These are phyloP conservation scores for Metarhizium anisopliae DNA, from an alignment of 2,329 filamentous ascomycete genomes.

Conservation along the genomic window DNA sequence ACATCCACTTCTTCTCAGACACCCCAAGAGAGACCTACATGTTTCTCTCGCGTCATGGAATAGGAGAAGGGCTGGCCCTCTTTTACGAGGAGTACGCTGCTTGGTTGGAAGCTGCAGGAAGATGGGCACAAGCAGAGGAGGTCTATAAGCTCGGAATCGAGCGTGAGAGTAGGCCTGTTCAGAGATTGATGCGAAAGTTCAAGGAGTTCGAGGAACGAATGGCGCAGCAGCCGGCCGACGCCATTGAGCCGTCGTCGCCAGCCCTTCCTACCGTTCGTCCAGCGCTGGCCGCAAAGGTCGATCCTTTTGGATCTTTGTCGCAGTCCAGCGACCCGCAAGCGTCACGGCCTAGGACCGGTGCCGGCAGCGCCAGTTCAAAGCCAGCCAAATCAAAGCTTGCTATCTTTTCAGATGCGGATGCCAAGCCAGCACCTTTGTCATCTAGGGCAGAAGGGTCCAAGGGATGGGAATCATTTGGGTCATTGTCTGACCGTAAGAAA, in stretches of 20 bases:
- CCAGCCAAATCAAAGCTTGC: constrained; percentile 72
- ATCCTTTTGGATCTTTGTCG: constrained; percentile 63
- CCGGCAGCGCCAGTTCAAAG: constrained; percentile 46
- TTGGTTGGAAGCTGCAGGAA: constrained; percentile 76
- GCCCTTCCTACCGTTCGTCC: constrained; percentile 76
- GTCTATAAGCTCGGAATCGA: constrained; percentile 88
- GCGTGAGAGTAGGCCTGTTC: constrained; percentile 72
- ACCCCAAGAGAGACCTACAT: constrained; percentile 88
- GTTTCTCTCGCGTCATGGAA: constrained; percentile 78
- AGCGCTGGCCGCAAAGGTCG: constrained; percentile 74
- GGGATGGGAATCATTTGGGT: constrained; percentile 90
- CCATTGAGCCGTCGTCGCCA: constrained; percentile 69
- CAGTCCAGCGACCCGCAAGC: constrained; percentile 57
- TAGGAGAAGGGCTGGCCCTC: constrained; percentile 78
- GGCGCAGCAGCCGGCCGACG: constrained; percentile 53
- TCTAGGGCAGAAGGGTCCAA: constrained; percentile 46
- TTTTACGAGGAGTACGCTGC: constrained; percentile 97
- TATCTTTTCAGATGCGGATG: constrained; percentile 77
- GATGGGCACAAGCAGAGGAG: constrained; percentile 89
- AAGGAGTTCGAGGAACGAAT: constrained; percentile 78
- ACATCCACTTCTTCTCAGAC: constrained; percentile 88
- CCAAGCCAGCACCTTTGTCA: constrained; percentile 46
- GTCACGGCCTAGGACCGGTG: constrained; percentile 38
- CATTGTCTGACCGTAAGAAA: constrained; percentile 81
- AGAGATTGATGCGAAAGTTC: constrained; percentile 80